Percentiles rank a stretch among this genome's conserved stretches.
Conservation (phyloP, 2,329 filamentous ascomycete genomes). For the Aureobasidium melanogenum region DNA sequence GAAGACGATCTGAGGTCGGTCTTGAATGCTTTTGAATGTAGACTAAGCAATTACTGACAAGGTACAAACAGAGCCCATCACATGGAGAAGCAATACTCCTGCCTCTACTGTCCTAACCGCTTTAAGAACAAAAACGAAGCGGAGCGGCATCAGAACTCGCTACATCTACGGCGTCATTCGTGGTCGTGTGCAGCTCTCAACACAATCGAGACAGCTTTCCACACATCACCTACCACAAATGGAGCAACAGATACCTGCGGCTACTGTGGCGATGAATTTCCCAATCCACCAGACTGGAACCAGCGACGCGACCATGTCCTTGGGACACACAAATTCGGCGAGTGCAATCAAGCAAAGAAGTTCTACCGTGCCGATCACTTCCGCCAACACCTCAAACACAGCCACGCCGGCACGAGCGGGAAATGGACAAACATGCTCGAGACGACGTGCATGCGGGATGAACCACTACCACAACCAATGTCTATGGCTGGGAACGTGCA, state of each 20-base stretch:
- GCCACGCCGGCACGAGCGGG: constrained; percentile 87
- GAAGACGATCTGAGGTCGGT: constrained; percentile 73
- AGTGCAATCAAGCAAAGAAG: constrained; percentile 97
- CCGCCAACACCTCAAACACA: constrained; percentile 95
- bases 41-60: constrained; percentile 14
- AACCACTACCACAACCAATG: constrained; percentile 48
- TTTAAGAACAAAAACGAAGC: constrained; percentile 99
- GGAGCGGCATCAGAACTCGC: constrained; percentile 89
- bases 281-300: constrained; percentile 83
- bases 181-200: constrained; percentile 90
- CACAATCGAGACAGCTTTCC: constrained; percentile 71
- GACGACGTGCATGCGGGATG: constrained; percentile 92
- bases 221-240: constrained; percentile 56
- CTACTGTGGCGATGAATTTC: constrained; percentile 90
- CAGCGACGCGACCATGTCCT: constrained; percentile 77
- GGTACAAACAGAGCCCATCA: constrained; percentile 61
- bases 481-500: background rate
- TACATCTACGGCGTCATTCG: constrained; percentile 84
- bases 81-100: constrained; percentile 93
- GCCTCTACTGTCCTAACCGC: constrained; percentile 82
- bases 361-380: constrained; percentile 98
- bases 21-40: background rate
- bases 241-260: constrained; percentile 70
- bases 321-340: constrained; percentile 88
- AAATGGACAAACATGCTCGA: constrained; percentile 99